Evolutionary conservation across 2,329 filamentous ascomycete species (phyloP).

Genomic region (Xylariaceae sp.): DNA sequence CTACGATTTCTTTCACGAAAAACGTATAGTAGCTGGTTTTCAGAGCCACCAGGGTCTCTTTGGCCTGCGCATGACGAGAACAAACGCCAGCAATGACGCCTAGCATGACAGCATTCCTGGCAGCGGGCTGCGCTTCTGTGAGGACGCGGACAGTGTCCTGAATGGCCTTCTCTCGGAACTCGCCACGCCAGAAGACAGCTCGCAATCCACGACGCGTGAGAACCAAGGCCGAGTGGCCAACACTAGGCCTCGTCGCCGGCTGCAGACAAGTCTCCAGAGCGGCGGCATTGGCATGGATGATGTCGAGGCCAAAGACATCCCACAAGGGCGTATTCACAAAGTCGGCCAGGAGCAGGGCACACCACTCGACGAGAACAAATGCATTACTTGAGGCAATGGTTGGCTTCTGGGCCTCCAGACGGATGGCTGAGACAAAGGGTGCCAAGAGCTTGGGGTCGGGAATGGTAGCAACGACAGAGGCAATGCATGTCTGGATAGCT

Average conservation of each 20-base stretch:
- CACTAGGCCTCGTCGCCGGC: conserved; percentile 54
- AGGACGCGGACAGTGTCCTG: conserved; percentile 60
- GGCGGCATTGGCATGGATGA: conserved; percentile 65
- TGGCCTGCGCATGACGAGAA: conserved; percentile 61
- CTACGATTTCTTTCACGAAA: conserved; percentile 78
- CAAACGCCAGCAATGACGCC: conserved; percentile 86
- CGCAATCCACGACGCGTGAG: conserved; percentile 76
- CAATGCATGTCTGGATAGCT: conserved; percentile 76
- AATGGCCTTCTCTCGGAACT: conserved; percentile 56
- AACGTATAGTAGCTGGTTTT: conserved; percentile 75
- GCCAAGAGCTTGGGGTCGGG: conserved; percentile 54
- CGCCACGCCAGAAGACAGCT: conserved; percentile 58
- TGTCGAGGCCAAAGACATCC: conserved; percentile 58
- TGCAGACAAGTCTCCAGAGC: conserved; percentile 73
- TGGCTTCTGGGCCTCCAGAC: conserved; percentile 67
- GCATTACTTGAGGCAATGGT: conserved; percentile 74
- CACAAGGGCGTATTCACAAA: conserved; percentile 58
- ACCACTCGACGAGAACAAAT: conserved; percentile 90
- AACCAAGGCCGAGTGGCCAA: conserved; percentile 69
- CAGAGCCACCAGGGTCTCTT: conserved; percentile 55
- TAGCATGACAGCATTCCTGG: conserved; percentile 70
- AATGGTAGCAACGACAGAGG: conserved; percentile 56
- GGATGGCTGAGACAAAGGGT: conserved; percentile 61
- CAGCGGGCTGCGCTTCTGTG: conserved; percentile 54
- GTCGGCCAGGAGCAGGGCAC: conserved; percentile 69